Percentiles rank a stretch among this genome's conserved stretches.
These are phyloP conservation scores for Nectriaceae sp. DNA, from an alignment of 2,329 filamentous ascomycete genomes.

Conservation along the genomic window DNA sequence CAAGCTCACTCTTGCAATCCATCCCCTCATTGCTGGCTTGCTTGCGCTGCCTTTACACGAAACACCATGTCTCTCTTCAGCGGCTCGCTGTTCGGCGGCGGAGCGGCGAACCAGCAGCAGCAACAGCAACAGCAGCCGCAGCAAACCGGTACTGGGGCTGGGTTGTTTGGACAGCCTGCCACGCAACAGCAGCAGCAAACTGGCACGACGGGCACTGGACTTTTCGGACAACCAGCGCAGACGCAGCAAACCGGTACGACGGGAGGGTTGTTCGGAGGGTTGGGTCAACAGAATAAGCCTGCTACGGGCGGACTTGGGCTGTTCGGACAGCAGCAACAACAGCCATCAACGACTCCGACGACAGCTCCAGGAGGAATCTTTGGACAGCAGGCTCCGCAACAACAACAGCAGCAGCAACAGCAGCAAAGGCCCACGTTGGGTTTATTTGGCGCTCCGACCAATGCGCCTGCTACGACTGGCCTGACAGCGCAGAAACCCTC, in stretches of 20 bases:
- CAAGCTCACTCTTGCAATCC: constrained; percentile 9
- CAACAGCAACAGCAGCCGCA: constrained; percentile 23
- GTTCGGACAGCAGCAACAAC: constrained; percentile 7
- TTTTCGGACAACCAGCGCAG: constrained; percentile 28
- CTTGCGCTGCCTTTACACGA: background rate
- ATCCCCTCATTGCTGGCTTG: constrained; percentile 4
- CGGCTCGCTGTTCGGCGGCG: constrained; percentile 24
- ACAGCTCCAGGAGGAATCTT: constrained; percentile 16
- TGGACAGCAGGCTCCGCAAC: constrained; percentile 27
- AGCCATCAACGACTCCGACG: constrained; percentile 8
- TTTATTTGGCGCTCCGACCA: constrained; percentile 35
- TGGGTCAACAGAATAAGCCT: constrained; percentile 5
- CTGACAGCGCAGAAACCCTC: constrained; percentile 32
- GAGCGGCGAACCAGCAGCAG: constrained; percentile 16
- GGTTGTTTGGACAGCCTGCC: constrained; percentile 34
- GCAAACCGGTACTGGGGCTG: constrained; percentile 31
- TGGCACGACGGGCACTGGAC: constrained; percentile 12
- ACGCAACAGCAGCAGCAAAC: constrained; percentile 28
- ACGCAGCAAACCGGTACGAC: constrained; percentile 19
- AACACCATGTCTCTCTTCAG: constrained; percentile 37
- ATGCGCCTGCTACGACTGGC: too few relatives aligned
- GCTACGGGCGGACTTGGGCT: constrained; percentile 17
- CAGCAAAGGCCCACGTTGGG: constrained; percentile 34
- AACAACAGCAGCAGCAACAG: constrained; percentile 17
- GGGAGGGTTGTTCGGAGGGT: constrained; percentile 6